phyloP scores from a whole-genome alignment of 768 basidiomycete genomes.

The Glaciozyma antarctica region DNA sequence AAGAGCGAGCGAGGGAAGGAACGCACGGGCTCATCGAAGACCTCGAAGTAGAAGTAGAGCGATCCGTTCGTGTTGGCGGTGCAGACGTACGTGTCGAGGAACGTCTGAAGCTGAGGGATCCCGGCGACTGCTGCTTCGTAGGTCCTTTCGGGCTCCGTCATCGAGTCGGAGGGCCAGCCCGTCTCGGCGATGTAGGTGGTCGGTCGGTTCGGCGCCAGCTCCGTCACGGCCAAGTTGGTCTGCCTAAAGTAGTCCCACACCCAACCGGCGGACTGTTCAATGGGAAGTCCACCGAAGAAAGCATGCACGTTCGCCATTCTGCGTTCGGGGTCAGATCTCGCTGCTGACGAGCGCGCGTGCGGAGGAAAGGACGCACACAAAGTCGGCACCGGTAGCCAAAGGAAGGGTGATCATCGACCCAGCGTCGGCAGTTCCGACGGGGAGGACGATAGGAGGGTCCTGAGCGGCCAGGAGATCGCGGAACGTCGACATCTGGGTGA shows the following conservation, averaged over 20 bases:
- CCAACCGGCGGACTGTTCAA: conserved; percentile 60
- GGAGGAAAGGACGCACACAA: conserved; percentile 76
- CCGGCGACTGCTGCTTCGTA: conserved; percentile 21
- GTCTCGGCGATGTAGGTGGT: conserved; percentile 90
- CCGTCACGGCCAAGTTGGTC: conserved; percentile 44
- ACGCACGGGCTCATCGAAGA: conserved; percentile 34
- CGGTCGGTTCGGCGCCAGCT: conserved; percentile 53
- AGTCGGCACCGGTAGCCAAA: conserved; percentile 53
- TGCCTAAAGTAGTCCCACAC: conserved; percentile 65
- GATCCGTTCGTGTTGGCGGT: conserved; percentile 59
- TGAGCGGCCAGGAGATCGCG: conserved; percentile 35
- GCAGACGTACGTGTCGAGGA: conserved; percentile 79
- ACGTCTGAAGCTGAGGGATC: conserved; percentile 47
- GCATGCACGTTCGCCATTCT: conserved; percentile 35
- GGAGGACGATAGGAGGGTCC: conserved; percentile 38
- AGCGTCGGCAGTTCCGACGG: conserved; percentile 43
- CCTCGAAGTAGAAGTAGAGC: conserved; percentile 43
- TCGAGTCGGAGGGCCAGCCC: conserved; percentile 42
- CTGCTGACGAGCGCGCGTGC: conserved; percentile 43
- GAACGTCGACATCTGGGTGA: conserved; percentile 21
- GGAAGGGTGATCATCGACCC: conserved; percentile 38
- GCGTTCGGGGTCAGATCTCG: not conserved
- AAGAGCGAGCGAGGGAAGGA: too few relatives aligned
- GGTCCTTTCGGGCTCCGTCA: conserved; percentile 31
- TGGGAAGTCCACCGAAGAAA: not conserved